phyloP scores from a whole-genome alignment of 2,329 filamentous ascomycete species.

The Endocalyx cinctus region DNA sequence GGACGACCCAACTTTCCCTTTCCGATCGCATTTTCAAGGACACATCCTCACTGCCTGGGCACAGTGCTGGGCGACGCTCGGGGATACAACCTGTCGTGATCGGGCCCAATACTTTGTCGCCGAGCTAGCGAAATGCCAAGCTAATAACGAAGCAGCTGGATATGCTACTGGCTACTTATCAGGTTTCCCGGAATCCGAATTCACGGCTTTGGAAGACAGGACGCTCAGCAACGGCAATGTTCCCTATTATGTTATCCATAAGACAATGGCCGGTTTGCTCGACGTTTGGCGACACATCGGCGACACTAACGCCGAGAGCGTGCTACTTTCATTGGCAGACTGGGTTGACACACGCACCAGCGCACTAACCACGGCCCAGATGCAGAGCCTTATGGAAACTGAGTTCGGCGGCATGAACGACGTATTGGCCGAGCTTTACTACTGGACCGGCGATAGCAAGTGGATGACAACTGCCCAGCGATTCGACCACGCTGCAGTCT shows the following conservation, averaged over 20 bases:
- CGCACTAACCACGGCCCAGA: constrained; percentile 36
- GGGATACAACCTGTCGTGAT: constrained; percentile 38
- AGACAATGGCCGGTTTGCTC: constrained; percentile 46
- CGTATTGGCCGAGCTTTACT: constrained; percentile 42
- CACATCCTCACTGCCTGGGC: constrained; percentile 48
- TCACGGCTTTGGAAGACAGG: constrained; percentile 37
- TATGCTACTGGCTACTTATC: constrained; percentile 44
- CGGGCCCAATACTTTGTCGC: constrained; percentile 41
- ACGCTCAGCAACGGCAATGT: constrained; percentile 45
- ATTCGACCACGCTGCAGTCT: constrained; percentile 45
- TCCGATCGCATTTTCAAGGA: constrained; percentile 46
- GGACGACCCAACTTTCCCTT: constrained; percentile 51
- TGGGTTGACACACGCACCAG: constrained; percentile 46
- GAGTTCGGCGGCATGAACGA: constrained; percentile 53
- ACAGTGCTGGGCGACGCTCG: constrained; percentile 40
- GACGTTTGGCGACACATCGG: constrained; percentile 44
- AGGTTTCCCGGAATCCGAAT: constrained; percentile 49
- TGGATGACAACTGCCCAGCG: constrained; percentile 44
- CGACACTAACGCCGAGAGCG: constrained; percentile 36
- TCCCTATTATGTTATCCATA: constrained; percentile 51
- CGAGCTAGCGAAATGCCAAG: constrained; percentile 46
- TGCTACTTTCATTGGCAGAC: constrained; percentile 37
- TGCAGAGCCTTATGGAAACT: constrained; percentile 44
- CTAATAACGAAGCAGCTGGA: constrained; percentile 40
- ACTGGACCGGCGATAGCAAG: constrained; percentile 37